Conservation (phyloP, 176 grass and related monocot species). For the Zoysia pacifica region DNA sequence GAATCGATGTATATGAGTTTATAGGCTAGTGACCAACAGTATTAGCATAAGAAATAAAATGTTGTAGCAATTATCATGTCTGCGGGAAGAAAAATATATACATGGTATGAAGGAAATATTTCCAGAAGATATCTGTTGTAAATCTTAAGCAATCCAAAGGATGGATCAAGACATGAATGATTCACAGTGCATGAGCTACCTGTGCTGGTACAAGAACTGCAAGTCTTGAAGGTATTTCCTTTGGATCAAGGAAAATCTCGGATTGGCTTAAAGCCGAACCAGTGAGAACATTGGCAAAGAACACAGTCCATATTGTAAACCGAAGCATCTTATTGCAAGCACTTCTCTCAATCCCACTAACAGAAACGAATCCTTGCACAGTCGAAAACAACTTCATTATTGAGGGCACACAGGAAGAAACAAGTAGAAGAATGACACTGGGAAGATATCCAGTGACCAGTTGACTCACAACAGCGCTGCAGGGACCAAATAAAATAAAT, state of each 20-base stretch:
- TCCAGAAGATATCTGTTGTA: constrained; percentile 7
- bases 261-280: constrained; percentile 58
- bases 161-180: neutral
- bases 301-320: constrained; percentile 90
- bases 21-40: no score
- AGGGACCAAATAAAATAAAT: constrained; percentile 45
- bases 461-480: constrained; percentile 85
- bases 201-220: constrained; percentile 86
- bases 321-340: constrained; percentile 93
- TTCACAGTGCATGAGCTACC: constrained; percentile 35
- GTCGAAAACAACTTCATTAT: constrained; percentile 90
- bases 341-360: constrained; percentile 87
- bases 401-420: constrained; percentile 77
- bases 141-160: constrained; percentile 12
- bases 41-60: neutral
- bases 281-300: constrained; percentile 91
- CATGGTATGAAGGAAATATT: neutral
- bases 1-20: no score
- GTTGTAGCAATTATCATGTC: no score
- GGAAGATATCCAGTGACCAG: constrained; percentile 95
- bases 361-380: constrained; percentile 86
- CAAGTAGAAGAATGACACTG: constrained; percentile 77
- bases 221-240: constrained; percentile 74
- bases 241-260: constrained; percentile 70
- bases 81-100: no score